These are phyloP conservation scores for Agrocybe pediades DNA, from an alignment of 768 basidiomycete genomes.

Conservation along the genomic window DNA sequence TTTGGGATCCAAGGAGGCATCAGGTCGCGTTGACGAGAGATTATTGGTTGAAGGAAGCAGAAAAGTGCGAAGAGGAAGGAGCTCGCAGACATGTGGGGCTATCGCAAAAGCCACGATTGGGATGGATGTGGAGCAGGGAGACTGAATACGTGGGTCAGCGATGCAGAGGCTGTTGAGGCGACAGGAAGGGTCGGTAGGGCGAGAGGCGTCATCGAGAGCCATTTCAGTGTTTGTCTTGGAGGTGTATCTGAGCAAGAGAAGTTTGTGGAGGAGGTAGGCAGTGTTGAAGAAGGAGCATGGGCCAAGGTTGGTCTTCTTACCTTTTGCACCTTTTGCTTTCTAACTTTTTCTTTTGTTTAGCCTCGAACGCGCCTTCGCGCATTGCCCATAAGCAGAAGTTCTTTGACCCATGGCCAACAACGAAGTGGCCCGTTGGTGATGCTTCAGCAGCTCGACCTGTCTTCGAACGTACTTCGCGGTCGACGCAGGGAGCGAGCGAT, in stretches of 20 bases:
- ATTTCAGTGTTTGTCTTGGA: constrained; percentile 89
- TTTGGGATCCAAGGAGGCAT: constrained; percentile 74
- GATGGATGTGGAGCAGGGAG: constrained; percentile 95
- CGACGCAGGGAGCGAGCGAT: constrained; percentile 96
- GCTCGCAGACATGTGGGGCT: constrained; percentile 85
- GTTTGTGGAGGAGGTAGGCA: constrained; percentile 90
- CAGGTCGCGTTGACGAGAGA: constrained; percentile 88
- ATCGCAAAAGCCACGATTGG: constrained; percentile 93
- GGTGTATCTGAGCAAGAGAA: constrained; percentile 84
- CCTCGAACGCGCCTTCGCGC: constrained; percentile 78
- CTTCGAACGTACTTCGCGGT: constrained; percentile 85
- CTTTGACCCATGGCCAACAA: constrained; percentile 99
- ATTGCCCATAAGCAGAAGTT: constrained; percentile 94
- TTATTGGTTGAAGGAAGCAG: constrained; percentile 96
- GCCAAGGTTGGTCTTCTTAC: constrained; percentile 49
- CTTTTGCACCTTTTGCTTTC: not conserved
- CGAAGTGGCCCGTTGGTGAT: constrained; percentile 87
- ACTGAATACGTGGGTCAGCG: constrained; percentile 86
- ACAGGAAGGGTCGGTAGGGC: constrained; percentile 81
- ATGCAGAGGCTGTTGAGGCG: constrained; percentile 81
- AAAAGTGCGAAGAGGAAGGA: constrained; percentile 88
- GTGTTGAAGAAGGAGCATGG: constrained; percentile 94
- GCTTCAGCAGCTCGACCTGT: constrained; percentile 88
- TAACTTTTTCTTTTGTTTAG: constrained; percentile 33
- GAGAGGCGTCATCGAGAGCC: too few relatives aligned